Conservation (phyloP, 176 grass and related monocot genomes). For the sorghum (Sorghum bicolor) region DNA sequence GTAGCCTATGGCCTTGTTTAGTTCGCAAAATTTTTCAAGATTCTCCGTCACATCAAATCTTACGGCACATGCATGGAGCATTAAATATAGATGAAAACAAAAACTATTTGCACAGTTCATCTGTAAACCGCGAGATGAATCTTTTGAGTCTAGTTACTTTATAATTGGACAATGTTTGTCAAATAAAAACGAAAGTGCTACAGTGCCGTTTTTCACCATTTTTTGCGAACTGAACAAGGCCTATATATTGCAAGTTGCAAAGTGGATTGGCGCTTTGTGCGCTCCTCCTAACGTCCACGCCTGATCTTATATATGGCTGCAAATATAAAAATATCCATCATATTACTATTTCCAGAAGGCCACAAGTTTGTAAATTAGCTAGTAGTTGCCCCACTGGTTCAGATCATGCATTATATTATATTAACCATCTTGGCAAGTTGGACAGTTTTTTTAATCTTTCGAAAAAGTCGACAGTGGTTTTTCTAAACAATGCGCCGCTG, state of each 20-base stretch:
- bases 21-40: no score
- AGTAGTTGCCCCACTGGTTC: background rate
- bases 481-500: background rate
- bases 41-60: no score
- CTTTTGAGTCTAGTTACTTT: no score
- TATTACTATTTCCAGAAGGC: background rate
- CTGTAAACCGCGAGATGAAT: no score
- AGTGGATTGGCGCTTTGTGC: background rate
- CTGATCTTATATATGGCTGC: background rate
- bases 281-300: background rate
- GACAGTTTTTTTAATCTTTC: background rate
- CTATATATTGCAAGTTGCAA: background rate
- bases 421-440: background rate
- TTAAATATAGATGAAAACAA: no score
- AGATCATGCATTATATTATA: background rate
- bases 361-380: background rate
- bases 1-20: slow-evolving; percentile 9
- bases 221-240: no score
- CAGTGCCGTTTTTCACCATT: no score
- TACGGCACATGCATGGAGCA: no score
- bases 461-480: background rate
- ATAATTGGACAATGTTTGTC: no score
- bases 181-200: no score
- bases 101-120: no score
- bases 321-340: background rate